Conservation (phyloP, 495 filamentous ascomycete genomes). For the Lineolata rhizophorae region DNA sequence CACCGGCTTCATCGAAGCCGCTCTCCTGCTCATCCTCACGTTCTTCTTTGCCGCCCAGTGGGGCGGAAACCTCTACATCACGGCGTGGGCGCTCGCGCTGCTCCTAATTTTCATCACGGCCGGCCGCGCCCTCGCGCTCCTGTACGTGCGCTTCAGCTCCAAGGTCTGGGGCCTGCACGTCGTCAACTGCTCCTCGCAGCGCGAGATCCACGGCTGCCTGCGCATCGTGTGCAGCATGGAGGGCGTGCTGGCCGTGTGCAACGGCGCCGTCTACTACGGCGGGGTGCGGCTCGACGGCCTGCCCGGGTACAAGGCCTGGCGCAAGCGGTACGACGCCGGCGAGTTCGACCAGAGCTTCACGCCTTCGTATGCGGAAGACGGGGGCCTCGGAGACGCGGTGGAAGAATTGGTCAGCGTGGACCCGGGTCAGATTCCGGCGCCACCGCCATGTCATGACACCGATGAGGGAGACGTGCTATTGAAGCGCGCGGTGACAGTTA, state of each 20-base stretch:
- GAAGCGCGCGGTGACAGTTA: no score
- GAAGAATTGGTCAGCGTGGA: no score
- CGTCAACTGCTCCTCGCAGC: slow-evolving; percentile 3
- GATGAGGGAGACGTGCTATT: no score
- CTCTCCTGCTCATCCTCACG: slow-evolving; percentile 8
- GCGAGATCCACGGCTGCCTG: slow-evolving; percentile 4
- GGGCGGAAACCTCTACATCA: slow-evolving; percentile 9
- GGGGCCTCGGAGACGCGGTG: no score
- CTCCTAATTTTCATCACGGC: slow-evolving; percentile 8
- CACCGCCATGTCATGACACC: no score
- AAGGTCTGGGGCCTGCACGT: slow-evolving; percentile 5
- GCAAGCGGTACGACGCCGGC: not conserved
- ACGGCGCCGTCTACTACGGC: slow-evolving; percentile 5
- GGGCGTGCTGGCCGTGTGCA: slow-evolving; percentile 6
- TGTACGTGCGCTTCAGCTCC: slow-evolving; percentile 7
- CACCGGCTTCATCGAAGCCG: slow-evolving; percentile 8
- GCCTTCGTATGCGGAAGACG: not conserved
- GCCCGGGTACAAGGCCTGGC: not conserved
- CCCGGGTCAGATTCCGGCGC: no score
- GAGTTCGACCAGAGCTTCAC: not conserved
- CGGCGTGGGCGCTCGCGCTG: slow-evolving; percentile 4
- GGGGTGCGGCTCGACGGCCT: not conserved
- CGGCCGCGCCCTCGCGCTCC: slow-evolving; percentile 6
- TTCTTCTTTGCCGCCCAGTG: slow-evolving; percentile 12
- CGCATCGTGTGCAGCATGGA: slow-evolving; percentile 10